phyloP scores from a whole-genome alignment of 805 yeast species.

The Pichia deserticola region DNA sequence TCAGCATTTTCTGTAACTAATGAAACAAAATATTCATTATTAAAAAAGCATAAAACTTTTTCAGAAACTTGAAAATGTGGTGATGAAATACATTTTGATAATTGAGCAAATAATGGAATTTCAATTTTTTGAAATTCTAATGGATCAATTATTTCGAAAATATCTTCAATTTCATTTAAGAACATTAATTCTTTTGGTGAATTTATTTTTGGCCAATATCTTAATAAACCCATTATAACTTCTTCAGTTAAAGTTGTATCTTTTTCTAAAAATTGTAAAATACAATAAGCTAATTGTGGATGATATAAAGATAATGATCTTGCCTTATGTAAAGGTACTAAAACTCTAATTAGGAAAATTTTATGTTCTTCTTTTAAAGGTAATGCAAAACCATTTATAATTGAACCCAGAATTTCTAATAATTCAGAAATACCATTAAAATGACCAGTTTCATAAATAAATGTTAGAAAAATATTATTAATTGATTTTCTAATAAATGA shows the following conservation, averaged over 20 bases:
- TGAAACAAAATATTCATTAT: conserved; percentile 86
- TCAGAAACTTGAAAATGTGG: conserved; percentile 97
- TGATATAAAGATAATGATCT: conserved; percentile 85
- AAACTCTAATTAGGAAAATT: conserved; percentile 74
- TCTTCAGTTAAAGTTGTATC: conserved; percentile 90
- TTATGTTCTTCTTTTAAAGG: conserved; percentile 97
- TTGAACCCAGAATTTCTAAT: conserved; percentile 89
- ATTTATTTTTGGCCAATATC: conserved; percentile 95
- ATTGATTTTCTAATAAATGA: conserved; percentile 88
- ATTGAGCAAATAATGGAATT: conserved; percentile 87
- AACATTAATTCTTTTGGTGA: conserved; percentile 96
- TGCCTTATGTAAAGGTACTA: conserved; percentile 89
- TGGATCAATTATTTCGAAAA: conserved; percentile 93
- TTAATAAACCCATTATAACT: conserved; percentile 86
- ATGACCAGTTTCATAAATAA: conserved; percentile 89
- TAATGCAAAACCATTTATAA: conserved; percentile 94
- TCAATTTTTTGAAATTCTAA: conserved; percentile 85
- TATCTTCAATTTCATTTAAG: conserved; percentile 91
- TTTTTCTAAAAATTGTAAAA: conserved; percentile 92
- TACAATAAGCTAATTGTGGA: conserved; percentile 95
- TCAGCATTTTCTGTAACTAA: conserved; percentile 89
- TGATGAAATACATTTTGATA: conserved; percentile 87
- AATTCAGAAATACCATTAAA: conserved; percentile 95
- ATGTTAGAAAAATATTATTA: conserved; percentile 86
- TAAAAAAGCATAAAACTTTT: conserved; percentile 89